Evolutionary conservation across 352 stramenopile species (phyloP), one percentile per base, ranked within the genome.

Genomic region (Globisporangium ultimum): DNA sequence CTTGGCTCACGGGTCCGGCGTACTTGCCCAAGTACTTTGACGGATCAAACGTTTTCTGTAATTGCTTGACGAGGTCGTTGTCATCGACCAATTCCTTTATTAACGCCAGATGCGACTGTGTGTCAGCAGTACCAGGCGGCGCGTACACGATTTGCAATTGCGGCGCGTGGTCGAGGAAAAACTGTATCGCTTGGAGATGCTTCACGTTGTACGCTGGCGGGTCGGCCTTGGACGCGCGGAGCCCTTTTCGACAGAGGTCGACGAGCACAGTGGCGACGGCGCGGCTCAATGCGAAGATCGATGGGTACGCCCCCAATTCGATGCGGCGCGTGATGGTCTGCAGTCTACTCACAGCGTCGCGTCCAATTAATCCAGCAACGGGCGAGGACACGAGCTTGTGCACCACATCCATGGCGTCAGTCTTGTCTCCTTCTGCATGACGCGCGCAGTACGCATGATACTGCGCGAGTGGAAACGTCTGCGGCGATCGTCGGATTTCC

Each of bases 361-460:
- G 76, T 14, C 78, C 75, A 9, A 80, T 63, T 55, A 82, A 63
- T 10, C 78, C 58, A 8, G 55, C 61, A 22, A 93, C 72, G 9
- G 74, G 72, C 20, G 78, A 77, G 12, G 76, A 80, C 52, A 81
- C 58, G 34, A 93, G 60, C 54, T 83, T 88, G 9, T 72, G 67
- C 9, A 84, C 45, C 1, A 93, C 42, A 34, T 75, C 64, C 3
- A 50, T 56, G 50, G 89, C 63, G 48, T 84, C 67, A 21, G 77
- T 59, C 5, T 61, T 63, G 34, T 68, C 70, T 36, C 28, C 28
- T 4, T 66, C 52, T 8, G 58, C 56, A 68, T 93, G 84, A 5
- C 82, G 84, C n/a, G 75, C 68, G 32, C 84, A 93, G 57, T 88
- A 93, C 21, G 71, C 80, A 51, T 88, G 78, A 48, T 75, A 78